phyloP scores from a whole-genome alignment of 164 flowering plant genomes.

The Piper longum region DNA sequence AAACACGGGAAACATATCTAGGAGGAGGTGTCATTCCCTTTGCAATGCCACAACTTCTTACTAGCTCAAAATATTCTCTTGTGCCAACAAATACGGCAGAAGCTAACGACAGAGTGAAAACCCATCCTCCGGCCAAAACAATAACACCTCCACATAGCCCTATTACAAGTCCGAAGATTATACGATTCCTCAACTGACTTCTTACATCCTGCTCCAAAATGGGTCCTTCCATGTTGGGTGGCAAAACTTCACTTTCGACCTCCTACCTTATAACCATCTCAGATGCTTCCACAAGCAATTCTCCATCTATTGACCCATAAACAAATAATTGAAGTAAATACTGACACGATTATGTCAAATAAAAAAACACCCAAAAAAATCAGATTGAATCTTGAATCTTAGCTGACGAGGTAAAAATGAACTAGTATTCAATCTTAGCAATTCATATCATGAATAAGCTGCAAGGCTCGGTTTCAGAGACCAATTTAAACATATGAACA shows the following conservation, averaged over 20 bases:
- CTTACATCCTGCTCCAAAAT: slow-evolving; percentile 25
- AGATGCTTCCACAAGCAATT: slow-evolving; percentile 8
- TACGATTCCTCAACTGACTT: slow-evolving; percentile 66
- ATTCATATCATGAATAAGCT: too few relatives aligned
- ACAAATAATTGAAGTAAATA: background rate
- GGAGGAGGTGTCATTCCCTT: slow-evolving; percentile 99
- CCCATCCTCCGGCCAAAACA: slow-evolving; percentile 61
- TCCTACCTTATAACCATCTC: slow-evolving; percentile 36
- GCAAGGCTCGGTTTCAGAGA: too few relatives aligned
- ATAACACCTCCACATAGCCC: slow-evolving; percentile 17
- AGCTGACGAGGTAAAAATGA: too few relatives aligned
- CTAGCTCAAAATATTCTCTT: slow-evolving; percentile 85
- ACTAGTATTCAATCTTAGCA: too few relatives aligned
- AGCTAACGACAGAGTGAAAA: slow-evolving; percentile 52
- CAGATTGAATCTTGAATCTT: background rate
- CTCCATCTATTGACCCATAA: background rate
- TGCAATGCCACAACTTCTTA: slow-evolving; percentile 78
- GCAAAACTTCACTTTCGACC: slow-evolving; percentile 15
- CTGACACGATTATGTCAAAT: background rate
- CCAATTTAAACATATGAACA: too few relatives aligned
- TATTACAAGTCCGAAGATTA: slow-evolving; percentile 74
- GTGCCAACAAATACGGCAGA: slow-evolving; percentile 65
- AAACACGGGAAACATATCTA: slow-evolving; percentile 82
- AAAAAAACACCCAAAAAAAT: background rate
- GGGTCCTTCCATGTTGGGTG: slow-evolving; percentile 12